These are phyloP conservation scores for Geotrichum reessii DNA, from an alignment of 1,139 yeast genomes.

Conservation along the genomic window DNA sequence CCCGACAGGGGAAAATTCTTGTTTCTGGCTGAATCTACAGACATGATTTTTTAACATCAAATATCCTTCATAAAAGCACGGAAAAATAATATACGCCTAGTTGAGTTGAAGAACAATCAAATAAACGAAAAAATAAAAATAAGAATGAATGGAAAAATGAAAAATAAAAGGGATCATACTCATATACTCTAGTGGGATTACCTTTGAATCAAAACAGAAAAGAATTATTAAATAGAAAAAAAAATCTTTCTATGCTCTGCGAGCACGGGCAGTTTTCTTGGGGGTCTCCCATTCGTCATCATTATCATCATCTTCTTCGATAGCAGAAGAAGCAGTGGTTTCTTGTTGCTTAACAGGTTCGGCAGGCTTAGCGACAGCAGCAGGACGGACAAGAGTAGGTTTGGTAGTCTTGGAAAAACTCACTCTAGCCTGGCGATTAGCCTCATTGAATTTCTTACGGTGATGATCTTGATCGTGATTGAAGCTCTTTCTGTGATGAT, in stretches of 20 bases:
- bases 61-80: too few relatives aligned
- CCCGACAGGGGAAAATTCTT: too few relatives aligned
- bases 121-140: neutral
- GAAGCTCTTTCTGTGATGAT: slow-evolving; percentile 19
- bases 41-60: too few relatives aligned
- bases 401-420: slow-evolving; percentile 11
- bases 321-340: slow-evolving; percentile 1
- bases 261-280: slow-evolving; percentile 13
- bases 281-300: slow-evolving; percentile 17
- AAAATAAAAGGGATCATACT: neutral
- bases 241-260: neutral
- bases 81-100: too few relatives aligned
- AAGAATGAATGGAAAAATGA: too few relatives aligned
- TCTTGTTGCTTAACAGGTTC: neutral
- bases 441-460: slow-evolving; percentile 19
- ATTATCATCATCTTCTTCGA: slow-evolving; percentile 8
- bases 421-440: slow-evolving; percentile 9
- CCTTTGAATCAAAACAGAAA: neutral
- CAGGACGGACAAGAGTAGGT: neutral
- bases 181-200: neutral
- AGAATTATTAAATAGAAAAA: neutral
- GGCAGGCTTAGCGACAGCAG: neutral
- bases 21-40: too few relatives aligned
- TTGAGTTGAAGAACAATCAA: too few relatives aligned
- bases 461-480: slow-evolving; percentile 16